These are phyloP conservation scores for Polytolypa hystricis DNA, from an alignment of 2,329 filamentous ascomycete genomes.

Conservation along the genomic window DNA sequence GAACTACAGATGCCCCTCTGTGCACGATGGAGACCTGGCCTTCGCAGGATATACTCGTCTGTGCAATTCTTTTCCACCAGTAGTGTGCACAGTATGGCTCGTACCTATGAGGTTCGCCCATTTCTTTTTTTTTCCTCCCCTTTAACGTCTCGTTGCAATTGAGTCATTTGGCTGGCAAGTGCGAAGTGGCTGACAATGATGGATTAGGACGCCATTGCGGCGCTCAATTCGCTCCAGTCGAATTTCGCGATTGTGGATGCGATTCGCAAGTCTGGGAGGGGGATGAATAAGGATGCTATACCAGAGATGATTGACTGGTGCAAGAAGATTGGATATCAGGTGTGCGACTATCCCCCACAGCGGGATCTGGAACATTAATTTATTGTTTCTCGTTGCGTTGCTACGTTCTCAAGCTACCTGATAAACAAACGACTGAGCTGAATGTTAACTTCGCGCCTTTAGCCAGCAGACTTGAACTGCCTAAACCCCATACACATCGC, in stretches of 20 bases:
- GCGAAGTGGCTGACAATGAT: background rate
- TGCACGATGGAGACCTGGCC: background rate
- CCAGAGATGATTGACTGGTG: slow-evolving; percentile 77
- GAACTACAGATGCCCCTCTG: slow-evolving; percentile 1
- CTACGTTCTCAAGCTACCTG: too few relatives aligned
- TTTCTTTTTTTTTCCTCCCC: background rate
- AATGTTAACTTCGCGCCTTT: too few relatives aligned
- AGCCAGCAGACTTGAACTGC: slow-evolving; percentile 51
- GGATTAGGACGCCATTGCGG: slow-evolving; percentile 57
- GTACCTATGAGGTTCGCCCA: slow-evolving; percentile 27
- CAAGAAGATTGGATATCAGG: slow-evolving; percentile 61
- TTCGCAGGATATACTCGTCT: slow-evolving; percentile 6
- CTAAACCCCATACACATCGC: slow-evolving; percentile 69
- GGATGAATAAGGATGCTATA: slow-evolving; percentile 63
- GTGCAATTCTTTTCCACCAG: slow-evolving; percentile 21
- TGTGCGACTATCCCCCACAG: slow-evolving; percentile 32
- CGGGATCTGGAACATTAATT: too few relatives aligned
- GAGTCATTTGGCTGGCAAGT: background rate
- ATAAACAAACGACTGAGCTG: background rate
- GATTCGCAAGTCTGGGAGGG: slow-evolving; percentile 61
- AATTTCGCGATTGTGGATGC: slow-evolving; percentile 70
- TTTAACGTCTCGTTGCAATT: too few relatives aligned
- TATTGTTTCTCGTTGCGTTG: too few relatives aligned
- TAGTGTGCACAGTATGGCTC: slow-evolving; percentile 26
- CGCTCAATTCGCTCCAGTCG: slow-evolving; percentile 65